Percentiles rank a stretch among this genome's conserved stretches.
These are phyloP conservation scores for Pichia californica DNA, from an alignment of 805 yeast genomes.

Conservation along the genomic window DNA sequence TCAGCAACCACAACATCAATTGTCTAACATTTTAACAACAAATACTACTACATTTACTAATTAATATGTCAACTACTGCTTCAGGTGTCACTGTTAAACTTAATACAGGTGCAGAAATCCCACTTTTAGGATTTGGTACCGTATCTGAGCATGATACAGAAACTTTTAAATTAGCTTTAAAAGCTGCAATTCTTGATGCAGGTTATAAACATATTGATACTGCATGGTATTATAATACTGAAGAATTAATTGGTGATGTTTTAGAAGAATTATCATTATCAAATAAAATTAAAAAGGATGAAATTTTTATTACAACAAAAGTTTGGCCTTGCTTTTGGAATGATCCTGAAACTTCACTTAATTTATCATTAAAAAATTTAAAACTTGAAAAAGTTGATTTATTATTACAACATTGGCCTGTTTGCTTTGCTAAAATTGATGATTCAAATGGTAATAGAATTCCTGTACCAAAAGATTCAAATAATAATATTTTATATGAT, in stretches of 20 bases:
- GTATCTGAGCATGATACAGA: constrained; percentile 11
- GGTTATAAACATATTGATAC: constrained; percentile 47
- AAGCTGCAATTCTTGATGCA: constrained; percentile 30
- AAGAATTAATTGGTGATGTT: constrained; percentile 37
- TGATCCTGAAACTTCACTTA: constrained; percentile 35
- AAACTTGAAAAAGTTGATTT: constrained; percentile 42
- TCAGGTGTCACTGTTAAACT: constrained; percentile 30
- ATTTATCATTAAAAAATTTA: constrained; percentile 34
- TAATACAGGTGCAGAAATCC: constrained; percentile 60
- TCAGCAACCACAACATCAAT: not conserved
- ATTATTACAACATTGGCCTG: constrained; percentile 45
- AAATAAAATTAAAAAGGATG: constrained; percentile 43
- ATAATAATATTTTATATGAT: constrained; percentile 51
- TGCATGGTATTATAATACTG: constrained; percentile 45
- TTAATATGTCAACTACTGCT: not conserved
- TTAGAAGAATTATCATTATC: constrained; percentile 41
- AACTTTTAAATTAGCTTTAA: constrained; percentile 17
- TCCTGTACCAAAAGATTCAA: constrained; percentile 30
- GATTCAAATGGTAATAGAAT: constrained; percentile 29
- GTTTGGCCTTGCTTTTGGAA: constrained; percentile 47
- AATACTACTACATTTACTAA: not conserved
- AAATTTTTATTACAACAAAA: constrained; percentile 67
- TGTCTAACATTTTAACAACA: too few species aligned
- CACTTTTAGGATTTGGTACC: constrained; percentile 72
- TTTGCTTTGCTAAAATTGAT: constrained; percentile 35